Percentiles rank a stretch among this genome's conserved stretches.
These are phyloP conservation scores for Solanum verrucosum DNA, from an alignment of 257 asterid genomes.

Conservation along the genomic window DNA sequence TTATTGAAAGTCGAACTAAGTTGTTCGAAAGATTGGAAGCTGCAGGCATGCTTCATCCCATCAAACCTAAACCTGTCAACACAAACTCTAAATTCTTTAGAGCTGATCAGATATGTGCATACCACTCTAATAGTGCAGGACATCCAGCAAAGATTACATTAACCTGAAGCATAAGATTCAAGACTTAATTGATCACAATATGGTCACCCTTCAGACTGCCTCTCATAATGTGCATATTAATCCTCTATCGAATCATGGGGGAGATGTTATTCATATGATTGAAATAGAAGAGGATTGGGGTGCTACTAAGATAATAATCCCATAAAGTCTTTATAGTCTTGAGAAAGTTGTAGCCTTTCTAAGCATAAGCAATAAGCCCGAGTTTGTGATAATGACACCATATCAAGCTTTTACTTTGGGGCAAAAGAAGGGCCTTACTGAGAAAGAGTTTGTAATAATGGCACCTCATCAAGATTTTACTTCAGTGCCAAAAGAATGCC, in stretches of 20 bases:
- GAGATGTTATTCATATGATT: neutral
- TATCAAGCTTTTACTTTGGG: neutral
- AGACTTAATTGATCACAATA: neutral
- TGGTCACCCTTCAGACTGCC: no score
- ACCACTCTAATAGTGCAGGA: neutral
- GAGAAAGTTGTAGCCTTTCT: neutral
- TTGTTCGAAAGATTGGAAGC: neutral
- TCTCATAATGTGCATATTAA: no score
- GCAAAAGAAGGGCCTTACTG: no score
- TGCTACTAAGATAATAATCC: neutral
- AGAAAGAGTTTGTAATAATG: no score
- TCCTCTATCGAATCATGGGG: neutral
- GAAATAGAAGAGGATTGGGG: neutral
- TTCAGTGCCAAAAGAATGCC: neutral
- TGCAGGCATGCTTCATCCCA: neutral
- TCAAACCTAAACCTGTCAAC: neutral
- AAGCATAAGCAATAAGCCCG: neutral
- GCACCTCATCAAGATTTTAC: neutral
- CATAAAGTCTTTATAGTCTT: no score
- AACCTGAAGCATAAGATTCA: neutral
- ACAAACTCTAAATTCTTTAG: neutral
- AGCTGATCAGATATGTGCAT: no score
- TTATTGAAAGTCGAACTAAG: neutral
- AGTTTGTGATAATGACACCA: neutral
- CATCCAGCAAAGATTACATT: no score